A percentile compares a stretch with the other conserved stretches of the same genome.
Conservation (phyloP, 306 rosid genomes). For the Cicer chorassanicum region DNA sequence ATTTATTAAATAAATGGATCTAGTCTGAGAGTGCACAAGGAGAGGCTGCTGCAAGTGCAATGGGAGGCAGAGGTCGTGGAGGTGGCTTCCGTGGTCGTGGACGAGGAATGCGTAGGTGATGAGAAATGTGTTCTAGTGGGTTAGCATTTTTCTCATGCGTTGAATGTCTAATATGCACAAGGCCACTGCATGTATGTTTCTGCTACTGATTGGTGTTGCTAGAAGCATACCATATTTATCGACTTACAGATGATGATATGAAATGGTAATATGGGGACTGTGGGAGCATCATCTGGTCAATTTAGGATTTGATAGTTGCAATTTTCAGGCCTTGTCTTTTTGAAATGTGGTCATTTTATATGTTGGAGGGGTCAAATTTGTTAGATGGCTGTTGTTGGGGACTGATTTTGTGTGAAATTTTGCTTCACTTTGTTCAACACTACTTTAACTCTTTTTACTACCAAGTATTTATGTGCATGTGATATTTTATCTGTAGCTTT, state of each 20-base stretch:
- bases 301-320: constrained; percentile 40
- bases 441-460: not conserved
- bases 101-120: constrained; percentile 91
- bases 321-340: constrained; percentile 35
- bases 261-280: constrained; percentile 33
- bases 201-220: constrained; percentile 32
- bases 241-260: constrained; percentile 30
- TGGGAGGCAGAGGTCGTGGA: constrained; percentile 98
- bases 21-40: constrained; percentile 99
- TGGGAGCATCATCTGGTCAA: constrained; percentile 24
- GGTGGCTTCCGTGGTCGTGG: constrained; percentile 90
- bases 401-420: constrained; percentile 43
- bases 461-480: not conserved
- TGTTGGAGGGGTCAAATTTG: constrained; percentile 33
- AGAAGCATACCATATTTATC: constrained; percentile 42
- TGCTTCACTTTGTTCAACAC: not conserved
- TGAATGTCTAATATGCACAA: constrained; percentile 27
- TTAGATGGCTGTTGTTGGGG: constrained; percentile 38
- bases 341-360: constrained; percentile 27
- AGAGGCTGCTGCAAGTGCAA: constrained; percentile 97
- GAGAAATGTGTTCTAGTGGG: not conserved
- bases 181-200: constrained; percentile 33
- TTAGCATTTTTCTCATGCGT: constrained; percentile 19
- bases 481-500: not conserved
- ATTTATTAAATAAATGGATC: constrained; percentile 39